phyloP scores from a whole-genome alignment of 73 alveolate species.

The Paramecium bursaria region DNA sequence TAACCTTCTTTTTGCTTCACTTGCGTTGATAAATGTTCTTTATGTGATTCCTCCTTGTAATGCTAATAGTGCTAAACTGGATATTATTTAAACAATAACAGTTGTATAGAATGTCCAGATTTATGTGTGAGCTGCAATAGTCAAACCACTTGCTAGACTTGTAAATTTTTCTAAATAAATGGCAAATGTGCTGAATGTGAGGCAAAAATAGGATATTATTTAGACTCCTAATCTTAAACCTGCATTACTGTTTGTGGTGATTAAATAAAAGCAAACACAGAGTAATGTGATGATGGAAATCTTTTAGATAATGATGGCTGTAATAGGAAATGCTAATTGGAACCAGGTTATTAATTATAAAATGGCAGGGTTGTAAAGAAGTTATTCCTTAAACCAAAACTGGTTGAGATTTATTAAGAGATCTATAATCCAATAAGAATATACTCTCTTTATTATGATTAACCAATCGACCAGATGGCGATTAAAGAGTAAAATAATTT shows the following conservation, averaged over 20 bases:
- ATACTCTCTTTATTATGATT: too few relatives aligned
- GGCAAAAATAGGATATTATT: background rate
- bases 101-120: background rate
- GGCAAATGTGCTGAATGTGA: background rate
- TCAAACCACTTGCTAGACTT: background rate
- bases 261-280: conserved; percentile 2
- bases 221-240: background rate
- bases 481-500: too few relatives aligned
- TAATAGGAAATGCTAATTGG: conserved; percentile 47
- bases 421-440: too few relatives aligned
- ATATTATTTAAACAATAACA: too few relatives aligned
- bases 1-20: conserved; percentile 7
- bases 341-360: conserved; percentile 67
- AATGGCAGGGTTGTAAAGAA: too few relatives aligned
- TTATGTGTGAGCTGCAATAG: background rate
- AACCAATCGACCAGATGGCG: too few relatives aligned
- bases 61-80: background rate
- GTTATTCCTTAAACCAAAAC: too few relatives aligned
- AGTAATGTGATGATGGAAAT: conserved; percentile 72
- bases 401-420: too few relatives aligned
- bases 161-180: background rate
- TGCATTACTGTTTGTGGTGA: conserved; percentile 34
- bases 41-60: background rate
- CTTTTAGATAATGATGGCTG: conserved; percentile 71
- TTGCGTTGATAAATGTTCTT: background rate